Evolutionary conservation across 768 basidiomycete genomes (phyloP).

Genomic region (Lentinula guzmanii): DNA sequence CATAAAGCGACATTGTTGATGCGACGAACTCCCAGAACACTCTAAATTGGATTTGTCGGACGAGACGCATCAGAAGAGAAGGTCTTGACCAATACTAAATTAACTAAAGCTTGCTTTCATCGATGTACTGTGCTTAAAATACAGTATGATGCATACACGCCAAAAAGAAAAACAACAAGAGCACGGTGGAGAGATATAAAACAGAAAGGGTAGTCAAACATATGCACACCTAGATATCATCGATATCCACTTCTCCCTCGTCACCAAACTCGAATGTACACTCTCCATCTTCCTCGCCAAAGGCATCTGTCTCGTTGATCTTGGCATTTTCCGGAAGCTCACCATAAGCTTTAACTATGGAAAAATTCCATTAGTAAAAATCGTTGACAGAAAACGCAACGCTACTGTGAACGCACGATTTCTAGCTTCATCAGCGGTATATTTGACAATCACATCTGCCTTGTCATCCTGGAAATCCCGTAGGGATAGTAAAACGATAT

Average conservation of each 20-base stretch:
- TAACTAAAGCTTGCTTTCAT: too few relatives aligned
- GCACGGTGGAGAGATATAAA: neutral
- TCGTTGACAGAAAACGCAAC: neutral
- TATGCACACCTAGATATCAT: slow-evolving; percentile 63
- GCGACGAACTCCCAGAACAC: too few relatives aligned
- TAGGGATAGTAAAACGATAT: slow-evolving; percentile 89
- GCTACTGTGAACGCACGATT: slow-evolving; percentile 42
- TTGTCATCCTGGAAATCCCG: slow-evolving; percentile 99
- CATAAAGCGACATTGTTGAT: too few relatives aligned
- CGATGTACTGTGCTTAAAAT: neutral
- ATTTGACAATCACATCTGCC: slow-evolving; percentile 99
- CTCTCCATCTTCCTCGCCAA: slow-evolving; percentile 87
- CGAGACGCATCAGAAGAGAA: too few relatives aligned
- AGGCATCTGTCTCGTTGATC: slow-evolving; percentile 94
- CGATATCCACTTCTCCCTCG: slow-evolving; percentile 84
- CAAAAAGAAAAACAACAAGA: neutral
- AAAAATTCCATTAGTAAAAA: neutral
- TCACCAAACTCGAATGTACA: slow-evolving; percentile 89
- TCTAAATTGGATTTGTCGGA: too few relatives aligned
- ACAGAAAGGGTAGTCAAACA: neutral
- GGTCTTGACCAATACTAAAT: too few relatives aligned
- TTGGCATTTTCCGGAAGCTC: slow-evolving; percentile 95
- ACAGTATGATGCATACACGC: slow-evolving; percentile 1
- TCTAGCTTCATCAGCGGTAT: slow-evolving; percentile 92
- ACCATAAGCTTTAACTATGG: slow-evolving; percentile 89